Evolutionary conservation across 768 basidiomycete genomes (phyloP), one percentile per base, ranked within the genome.

Genomic region (Collybia sordida): DNA sequence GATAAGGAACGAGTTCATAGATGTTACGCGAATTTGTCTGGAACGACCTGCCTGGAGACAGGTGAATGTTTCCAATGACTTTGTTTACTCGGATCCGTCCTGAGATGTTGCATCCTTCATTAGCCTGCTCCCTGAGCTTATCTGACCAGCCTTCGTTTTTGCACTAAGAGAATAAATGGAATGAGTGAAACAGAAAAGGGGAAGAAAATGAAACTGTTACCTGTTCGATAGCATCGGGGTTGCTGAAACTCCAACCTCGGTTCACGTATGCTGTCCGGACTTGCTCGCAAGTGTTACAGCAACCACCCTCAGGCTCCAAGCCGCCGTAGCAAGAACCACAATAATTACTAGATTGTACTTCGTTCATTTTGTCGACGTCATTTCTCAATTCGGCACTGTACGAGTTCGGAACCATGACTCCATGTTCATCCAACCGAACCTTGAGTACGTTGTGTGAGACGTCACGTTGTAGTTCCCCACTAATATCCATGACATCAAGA

Each of bases 271-370:
- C 77, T 66, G 86, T 80, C 37, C 97, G 82, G 21, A 99, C 97
- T 0, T 93, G 88, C 63, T 99, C 97, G 67, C 97, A 99, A 38
- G 85, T 86, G 65, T 99, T 92, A 70, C 97, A 99, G 69, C 97
- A 99, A 4, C 93, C 94, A 63, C 68, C 69, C 39, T 74, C 75
- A 2, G 93, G 88, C 45, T 79, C 81, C 21, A 81, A 56, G 49
- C 93, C 97, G 50, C 97, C 97, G 58, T 90, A 99, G 70, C 97
- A 99, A 4, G 93, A 96, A 3, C 97, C 97, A 70, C 96, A 98
- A 64, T 93, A 95, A 51, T 75, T 77, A 0, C 71, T 68, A 42
- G 78, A 68, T 64, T 82, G 76, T 63, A 75, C 70, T 51, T 83
- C 73, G 54, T 82, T 84, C 58, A 90, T 68, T 66, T 82, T 86